These are phyloP conservation scores for Closterium sp. DNA, from an alignment of 139 green algal species.

Conservation along the genomic window DNA sequence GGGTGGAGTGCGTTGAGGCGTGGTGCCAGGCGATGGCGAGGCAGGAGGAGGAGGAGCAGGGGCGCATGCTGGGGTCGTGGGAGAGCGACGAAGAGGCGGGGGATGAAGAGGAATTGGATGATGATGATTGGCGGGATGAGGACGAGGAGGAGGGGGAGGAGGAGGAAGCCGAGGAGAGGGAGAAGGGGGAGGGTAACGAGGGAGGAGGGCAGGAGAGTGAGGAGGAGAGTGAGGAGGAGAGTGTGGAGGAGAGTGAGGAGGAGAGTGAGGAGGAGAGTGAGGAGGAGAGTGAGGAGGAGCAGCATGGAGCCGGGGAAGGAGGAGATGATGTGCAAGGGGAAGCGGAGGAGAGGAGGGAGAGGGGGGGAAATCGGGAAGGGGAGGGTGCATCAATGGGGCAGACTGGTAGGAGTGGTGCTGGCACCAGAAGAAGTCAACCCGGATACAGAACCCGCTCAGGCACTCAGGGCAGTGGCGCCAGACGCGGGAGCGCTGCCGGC, in stretches of 20 bases:
- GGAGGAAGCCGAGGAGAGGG: neutral
- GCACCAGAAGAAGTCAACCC: neutral
- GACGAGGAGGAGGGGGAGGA: neutral
- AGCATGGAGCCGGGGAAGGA: neutral
- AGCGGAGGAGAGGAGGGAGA: neutral
- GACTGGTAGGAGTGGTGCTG: no score
- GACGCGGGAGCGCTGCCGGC: neutral
- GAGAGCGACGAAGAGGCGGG: neutral
- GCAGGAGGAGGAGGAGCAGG: neutral
- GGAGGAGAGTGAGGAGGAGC: neutral
- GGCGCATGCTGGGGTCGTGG: neutral
- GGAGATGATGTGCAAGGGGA: neutral
- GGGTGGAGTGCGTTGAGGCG: neutral
- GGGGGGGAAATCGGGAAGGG: neutral
- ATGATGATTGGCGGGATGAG: neutral
- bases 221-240: no score
- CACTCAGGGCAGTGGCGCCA: neutral
- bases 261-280: no score
- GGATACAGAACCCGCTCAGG: neutral
- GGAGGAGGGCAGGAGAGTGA: neutral
- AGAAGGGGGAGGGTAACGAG: no score
- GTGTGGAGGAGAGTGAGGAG: no score
- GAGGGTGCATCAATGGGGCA: no score
- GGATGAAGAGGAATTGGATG: neutral
- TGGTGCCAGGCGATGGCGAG: neutral